phyloP scores from a whole-genome alignment of 2,329 filamentous ascomycete species.

The Neurospora sp. region DNA sequence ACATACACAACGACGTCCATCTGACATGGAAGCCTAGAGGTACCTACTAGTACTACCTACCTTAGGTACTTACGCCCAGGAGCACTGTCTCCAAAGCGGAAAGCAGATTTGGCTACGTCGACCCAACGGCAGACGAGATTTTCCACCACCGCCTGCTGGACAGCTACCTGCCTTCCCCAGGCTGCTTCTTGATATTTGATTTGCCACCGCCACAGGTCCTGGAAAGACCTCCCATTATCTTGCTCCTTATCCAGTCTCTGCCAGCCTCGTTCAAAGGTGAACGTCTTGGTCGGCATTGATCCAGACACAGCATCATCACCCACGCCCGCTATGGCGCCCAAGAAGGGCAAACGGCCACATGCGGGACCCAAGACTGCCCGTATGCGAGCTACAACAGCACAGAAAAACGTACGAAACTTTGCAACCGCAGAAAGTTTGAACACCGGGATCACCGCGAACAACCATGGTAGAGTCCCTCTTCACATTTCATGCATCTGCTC shows the following conservation, averaged over 20 bases:
- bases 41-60: not conserved
- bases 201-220: not conserved
- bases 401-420: slow-evolving; percentile 3
- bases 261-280: not conserved
- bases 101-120: not conserved
- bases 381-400: slow-evolving; percentile 7
- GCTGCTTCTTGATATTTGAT: not conserved
- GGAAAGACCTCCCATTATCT: not conserved
- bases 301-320: slow-evolving; percentile 9
- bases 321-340: slow-evolving; percentile 1
- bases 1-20: not conserved
- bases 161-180: not conserved
- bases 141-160: not conserved
- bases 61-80: not conserved
- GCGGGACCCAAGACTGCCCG: slow-evolving; percentile 12
- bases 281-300: not conserved
- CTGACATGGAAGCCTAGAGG: not conserved
- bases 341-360: slow-evolving; percentile 16
- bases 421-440: not conserved
- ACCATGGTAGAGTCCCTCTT: not conserved
- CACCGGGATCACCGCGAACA: not conserved
- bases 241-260: not conserved
- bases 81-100: not conserved
- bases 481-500: not conserved
- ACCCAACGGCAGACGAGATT: not conserved